A percentile compares a stretch with the other conserved stretches of the same genome.
Evolutionary conservation across 140 eudicot species (phyloP).

Genomic region (Flaveria floridana): DNA sequence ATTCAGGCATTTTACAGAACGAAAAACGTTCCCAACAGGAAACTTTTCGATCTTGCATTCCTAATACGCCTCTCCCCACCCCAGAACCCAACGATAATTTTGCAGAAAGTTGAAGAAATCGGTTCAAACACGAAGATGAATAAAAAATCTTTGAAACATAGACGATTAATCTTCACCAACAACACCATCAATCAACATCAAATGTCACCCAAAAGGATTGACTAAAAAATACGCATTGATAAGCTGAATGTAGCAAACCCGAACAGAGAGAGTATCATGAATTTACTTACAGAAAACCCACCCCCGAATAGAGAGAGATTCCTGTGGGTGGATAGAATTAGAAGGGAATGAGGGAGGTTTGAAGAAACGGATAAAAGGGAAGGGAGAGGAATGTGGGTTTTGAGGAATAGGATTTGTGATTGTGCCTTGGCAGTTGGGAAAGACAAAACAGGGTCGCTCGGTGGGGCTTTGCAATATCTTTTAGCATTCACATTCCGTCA

Average conservation of each 20-base stretch:
- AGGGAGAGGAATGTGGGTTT: slow-evolving; percentile 2
- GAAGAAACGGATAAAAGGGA: background rate
- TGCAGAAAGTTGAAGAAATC: too few species aligned
- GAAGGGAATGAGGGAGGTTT: background rate
- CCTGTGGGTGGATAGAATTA: background rate
- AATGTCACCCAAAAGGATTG: background rate
- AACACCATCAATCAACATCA: too few species aligned
- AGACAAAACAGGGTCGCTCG: background rate
- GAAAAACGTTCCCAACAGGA: background rate
- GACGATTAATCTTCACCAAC: background rate
- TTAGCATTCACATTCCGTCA: too few species aligned
- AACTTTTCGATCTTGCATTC: background rate
- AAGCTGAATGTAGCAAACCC: background rate
- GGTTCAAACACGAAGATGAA: slow-evolving; percentile 15
- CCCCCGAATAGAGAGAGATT: background rate
- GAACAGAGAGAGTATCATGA: slow-evolving; percentile 10
- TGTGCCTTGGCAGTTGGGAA: slow-evolving; percentile 38
- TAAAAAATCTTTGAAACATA: slow-evolving; percentile 9
- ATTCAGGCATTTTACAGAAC: slow-evolving; percentile 2
- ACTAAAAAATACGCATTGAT: background rate
- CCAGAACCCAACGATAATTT: too few species aligned
- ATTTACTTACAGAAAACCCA: slow-evolving; percentile 1
- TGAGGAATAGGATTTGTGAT: background rate
- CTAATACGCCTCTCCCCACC: too few species aligned
- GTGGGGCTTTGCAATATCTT: slow-evolving; percentile 9